These are phyloP conservation scores for Colletotrichum sojae DNA, from an alignment of 2,329 filamentous ascomycete genomes.

Conservation along the genomic window DNA sequence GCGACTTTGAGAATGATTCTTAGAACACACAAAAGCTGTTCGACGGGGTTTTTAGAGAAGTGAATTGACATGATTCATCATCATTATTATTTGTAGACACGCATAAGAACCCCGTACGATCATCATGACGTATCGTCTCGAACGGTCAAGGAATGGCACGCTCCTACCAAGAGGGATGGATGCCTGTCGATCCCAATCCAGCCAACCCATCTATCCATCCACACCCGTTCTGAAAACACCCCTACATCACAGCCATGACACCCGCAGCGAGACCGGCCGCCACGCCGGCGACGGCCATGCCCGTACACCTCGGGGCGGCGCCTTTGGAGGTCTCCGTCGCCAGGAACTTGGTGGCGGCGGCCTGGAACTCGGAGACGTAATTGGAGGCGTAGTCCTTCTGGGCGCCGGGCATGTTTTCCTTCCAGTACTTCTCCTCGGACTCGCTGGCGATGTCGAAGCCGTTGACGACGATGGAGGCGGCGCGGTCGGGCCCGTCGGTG, in stretches of 20 bases:
- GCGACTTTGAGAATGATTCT: no score
- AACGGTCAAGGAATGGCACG: no score
- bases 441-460: neutral
- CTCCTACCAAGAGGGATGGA: no score
- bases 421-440: conserved; percentile 13
- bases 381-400: conserved; percentile 18
- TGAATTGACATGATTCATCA: no score
- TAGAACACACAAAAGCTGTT: no score
- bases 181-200: neutral
- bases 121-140: no score
- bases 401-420: conserved; percentile 27
- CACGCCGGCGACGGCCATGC: conserved; percentile 31
- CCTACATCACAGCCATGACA: conserved; percentile 22
- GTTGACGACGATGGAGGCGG: conserved; percentile 31
- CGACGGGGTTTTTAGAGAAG: no score
- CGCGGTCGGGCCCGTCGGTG: conserved; percentile 35
- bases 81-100: no score
- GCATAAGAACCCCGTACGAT: no score
- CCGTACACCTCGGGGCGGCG: conserved; percentile 26
- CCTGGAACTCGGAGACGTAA: conserved; percentile 20
- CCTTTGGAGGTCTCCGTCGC: conserved; percentile 13
- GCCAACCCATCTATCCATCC: neutral
- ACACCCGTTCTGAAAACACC: neutral
- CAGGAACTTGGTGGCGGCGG: neutral
- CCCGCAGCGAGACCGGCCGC: conserved; percentile 26